Conservation (phyloP, 495 filamentous ascomycete species). For the Entonaema liquescens region DNA sequence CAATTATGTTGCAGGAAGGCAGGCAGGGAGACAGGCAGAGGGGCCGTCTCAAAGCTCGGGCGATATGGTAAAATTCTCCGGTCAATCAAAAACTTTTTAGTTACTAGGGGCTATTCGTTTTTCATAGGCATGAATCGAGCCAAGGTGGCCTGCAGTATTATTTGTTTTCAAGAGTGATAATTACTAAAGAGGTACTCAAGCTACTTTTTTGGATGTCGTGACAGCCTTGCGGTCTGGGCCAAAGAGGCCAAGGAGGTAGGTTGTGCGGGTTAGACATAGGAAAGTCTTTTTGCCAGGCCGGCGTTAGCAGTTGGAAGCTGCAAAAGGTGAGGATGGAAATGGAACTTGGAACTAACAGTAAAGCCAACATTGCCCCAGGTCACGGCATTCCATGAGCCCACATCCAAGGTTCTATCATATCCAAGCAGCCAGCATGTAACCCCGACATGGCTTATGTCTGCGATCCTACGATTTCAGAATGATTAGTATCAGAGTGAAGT, state of each 20-base stretch:
- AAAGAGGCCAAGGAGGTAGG: constrained; percentile 67
- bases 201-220: constrained; percentile 27
- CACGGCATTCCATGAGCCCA: constrained; percentile 71
- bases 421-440: constrained; percentile 69
- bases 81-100: constrained; percentile 9
- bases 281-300: constrained; percentile 46
- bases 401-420: constrained; percentile 59
- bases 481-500: not conserved
- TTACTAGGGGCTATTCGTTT: constrained; percentile 5
- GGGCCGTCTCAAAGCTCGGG: not conserved
- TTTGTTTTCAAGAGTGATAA: not conserved
- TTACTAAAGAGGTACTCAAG: constrained; percentile 3
- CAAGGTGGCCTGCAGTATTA: not conserved
- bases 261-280: constrained; percentile 64
- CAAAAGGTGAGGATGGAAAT: not conserved
- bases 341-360: constrained; percentile 55
- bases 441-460: constrained; percentile 74
- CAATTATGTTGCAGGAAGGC: not conserved
- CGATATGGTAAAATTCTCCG: not conserved
- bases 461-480: constrained; percentile 48
- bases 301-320: not conserved
- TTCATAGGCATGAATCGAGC: constrained; percentile 4
- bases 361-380: constrained; percentile 77
- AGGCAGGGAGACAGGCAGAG: not conserved
- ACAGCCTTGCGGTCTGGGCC: constrained; percentile 50